These are phyloP conservation scores for Pseudocercospora fuligena DNA, from an alignment of 2,329 filamentous ascomycete genomes.

Conservation along the genomic window DNA sequence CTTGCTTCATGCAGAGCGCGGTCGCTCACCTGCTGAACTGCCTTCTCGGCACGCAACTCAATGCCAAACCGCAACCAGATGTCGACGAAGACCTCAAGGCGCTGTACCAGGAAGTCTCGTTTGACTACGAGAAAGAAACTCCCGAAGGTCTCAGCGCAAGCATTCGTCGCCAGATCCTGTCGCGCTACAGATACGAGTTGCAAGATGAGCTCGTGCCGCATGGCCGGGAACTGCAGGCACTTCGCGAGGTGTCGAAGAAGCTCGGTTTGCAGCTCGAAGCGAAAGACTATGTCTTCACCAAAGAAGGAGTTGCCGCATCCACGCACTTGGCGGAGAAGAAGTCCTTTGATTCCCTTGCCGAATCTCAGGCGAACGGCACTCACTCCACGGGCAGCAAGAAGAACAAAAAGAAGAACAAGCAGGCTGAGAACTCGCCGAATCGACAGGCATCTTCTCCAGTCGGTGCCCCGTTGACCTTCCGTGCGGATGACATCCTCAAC, in stretches of 20 bases:
- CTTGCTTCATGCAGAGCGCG: conserved; percentile 78
- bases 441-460: conserved; percentile 51
- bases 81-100: conserved; percentile 73
- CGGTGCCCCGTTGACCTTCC: conserved; percentile 67
- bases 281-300: conserved; percentile 74
- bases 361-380: conserved; percentile 42
- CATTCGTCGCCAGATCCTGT: conserved; percentile 71
- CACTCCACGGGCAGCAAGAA: conserved; percentile 38
- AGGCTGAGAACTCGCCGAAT: conserved; percentile 54
- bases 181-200: conserved; percentile 78
- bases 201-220: conserved; percentile 68
- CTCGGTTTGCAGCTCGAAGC: conserved; percentile 85
- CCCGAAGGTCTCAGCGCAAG: conserved; percentile 71
- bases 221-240: conserved; percentile 77
- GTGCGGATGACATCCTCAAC: conserved; percentile 84
- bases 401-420: conserved; percentile 65
- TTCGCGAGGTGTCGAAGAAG: conserved; percentile 87
- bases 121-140: conserved; percentile 78
- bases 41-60: conserved; percentile 76
- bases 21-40: conserved; percentile 92
- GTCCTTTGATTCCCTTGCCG: conserved; percentile 37
- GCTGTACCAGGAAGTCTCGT: conserved; percentile 81
- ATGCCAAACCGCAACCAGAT: conserved; percentile 76
- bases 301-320: conserved; percentile 36
- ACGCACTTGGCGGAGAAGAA: conserved; percentile 33